Conservation (phyloP, 2,329 filamentous ascomycete genomes). For the Fusarium xylarioides region DNA sequence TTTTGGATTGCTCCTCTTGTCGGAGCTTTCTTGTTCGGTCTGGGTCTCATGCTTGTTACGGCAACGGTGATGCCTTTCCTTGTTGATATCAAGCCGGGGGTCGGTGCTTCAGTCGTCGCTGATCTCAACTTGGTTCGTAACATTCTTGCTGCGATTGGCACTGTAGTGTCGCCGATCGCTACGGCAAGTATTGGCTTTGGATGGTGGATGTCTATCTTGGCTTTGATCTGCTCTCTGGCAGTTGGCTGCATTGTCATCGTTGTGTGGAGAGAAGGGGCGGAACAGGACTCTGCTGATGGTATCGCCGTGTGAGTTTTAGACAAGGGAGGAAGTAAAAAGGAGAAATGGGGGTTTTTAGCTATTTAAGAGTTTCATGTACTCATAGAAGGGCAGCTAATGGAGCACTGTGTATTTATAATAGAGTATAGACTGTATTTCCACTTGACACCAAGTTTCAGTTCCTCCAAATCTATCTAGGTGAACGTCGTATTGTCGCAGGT, state of each 20-base stretch:
- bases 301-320: neutral
- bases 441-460: too few relatives aligned
- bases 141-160: neutral
- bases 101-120: neutral
- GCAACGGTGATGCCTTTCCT: neutral
- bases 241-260: neutral
- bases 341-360: too few relatives aligned
- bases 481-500: too few relatives aligned
- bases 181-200: neutral
- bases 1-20: neutral
- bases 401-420: neutral
- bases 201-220: neutral
- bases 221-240: neutral
- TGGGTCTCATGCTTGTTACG: neutral
- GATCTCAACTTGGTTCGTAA: neutral
- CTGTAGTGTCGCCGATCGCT: neutral
- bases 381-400: neutral
- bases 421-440: neutral
- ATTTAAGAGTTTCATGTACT: neutral
- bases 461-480: neutral
- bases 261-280: neutral
- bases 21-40: neutral
- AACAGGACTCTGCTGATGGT: accelerated
- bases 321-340: too few relatives aligned
- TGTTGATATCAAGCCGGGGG: neutral